These are phyloP conservation scores for Cyclotella baltica DNA, from an alignment of 108 stramenopile species.

Conservation along the genomic window DNA sequence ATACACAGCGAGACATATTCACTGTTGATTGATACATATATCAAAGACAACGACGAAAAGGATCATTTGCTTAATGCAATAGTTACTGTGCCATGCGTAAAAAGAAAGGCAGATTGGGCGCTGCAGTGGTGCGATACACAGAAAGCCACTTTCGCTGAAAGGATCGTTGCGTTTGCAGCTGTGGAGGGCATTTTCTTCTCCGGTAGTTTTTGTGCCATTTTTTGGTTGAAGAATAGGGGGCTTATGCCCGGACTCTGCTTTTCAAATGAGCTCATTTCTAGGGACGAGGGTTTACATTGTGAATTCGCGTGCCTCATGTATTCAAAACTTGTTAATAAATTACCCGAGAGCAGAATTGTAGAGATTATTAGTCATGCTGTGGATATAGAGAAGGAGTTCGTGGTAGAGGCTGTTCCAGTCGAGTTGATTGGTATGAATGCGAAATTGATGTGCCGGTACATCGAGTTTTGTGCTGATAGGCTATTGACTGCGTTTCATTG, in stretches of 20 bases:
- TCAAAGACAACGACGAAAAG: conserved; percentile 77
- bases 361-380: conserved; percentile 91
- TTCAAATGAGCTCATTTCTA: conserved; percentile 93
- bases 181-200: conserved; percentile 94
- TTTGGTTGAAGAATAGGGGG: no score
- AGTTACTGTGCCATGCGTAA: conserved; percentile 79
- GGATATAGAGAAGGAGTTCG: conserved; percentile 89
- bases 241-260: no score
- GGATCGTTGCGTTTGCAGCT: conserved; percentile 91
- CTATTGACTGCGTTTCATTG: no score
- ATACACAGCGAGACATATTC: no score
- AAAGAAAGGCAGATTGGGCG: conserved; percentile 89
- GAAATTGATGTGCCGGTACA: conserved; percentile 90
- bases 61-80: conserved; percentile 76
- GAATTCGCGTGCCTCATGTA: conserved; percentile 98
- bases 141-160: conserved; percentile 80
- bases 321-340: conserved; percentile 87
- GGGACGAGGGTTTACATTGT: conserved; percentile 95
- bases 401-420: conserved; percentile 91
- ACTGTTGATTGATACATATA: conserved; percentile 88
- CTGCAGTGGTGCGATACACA: conserved; percentile 80
- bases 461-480: conserved; percentile 93
- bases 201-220: no score
- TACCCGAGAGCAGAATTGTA: conserved; percentile 75
- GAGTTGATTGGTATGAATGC: conserved; percentile 94